Evolutionary conservation across 2,329 filamentous ascomycete species (phyloP).

Genomic region (Xenosphaeropsis pyriputrescens): DNA sequence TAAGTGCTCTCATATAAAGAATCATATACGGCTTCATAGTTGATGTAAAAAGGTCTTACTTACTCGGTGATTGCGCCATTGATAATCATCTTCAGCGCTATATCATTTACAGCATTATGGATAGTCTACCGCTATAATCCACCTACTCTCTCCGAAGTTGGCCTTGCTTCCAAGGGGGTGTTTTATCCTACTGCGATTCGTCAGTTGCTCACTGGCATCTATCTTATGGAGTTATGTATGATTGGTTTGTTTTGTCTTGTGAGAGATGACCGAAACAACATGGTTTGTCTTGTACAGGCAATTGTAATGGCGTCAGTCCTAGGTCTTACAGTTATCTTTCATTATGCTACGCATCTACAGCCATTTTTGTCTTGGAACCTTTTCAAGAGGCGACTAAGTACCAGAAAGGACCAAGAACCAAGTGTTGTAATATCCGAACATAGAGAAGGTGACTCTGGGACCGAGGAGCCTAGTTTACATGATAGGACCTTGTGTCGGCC

Average conservation of each 20-base stretch:
- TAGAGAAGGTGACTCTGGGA: background rate
- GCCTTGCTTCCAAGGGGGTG: constrained; percentile 34
- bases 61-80: constrained; percentile 83
- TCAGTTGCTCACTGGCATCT: constrained; percentile 11
- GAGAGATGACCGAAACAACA: constrained; percentile 4
- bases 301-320: constrained; percentile 10
- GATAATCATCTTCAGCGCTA: constrained; percentile 82
- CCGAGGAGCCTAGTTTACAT: constrained; percentile 84
- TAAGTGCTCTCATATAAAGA: constrained; percentile 1
- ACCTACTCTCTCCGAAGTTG: constrained; percentile 4
- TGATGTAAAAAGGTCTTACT: constrained; percentile 36
- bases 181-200: constrained; percentile 9
- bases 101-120: constrained; percentile 87
- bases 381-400: constrained; percentile 44
- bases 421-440: background rate
- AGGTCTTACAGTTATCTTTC: constrained; percentile 6
- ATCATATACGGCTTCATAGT: background rate
- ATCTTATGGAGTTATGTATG: constrained; percentile 10
- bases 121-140: constrained; percentile 82
- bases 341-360: background rate
- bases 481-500: constrained; percentile 76
- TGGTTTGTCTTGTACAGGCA: constrained; percentile 7
- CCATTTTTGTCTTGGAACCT: too few species aligned
- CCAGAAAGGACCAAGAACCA: background rate
- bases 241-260: constrained; percentile 11